A percentile compares a stretch with the other conserved stretches of the same genome.
Conservation (phyloP, 2,329 filamentous ascomycete species). For the Graphiopsis chlorocephala region DNA sequence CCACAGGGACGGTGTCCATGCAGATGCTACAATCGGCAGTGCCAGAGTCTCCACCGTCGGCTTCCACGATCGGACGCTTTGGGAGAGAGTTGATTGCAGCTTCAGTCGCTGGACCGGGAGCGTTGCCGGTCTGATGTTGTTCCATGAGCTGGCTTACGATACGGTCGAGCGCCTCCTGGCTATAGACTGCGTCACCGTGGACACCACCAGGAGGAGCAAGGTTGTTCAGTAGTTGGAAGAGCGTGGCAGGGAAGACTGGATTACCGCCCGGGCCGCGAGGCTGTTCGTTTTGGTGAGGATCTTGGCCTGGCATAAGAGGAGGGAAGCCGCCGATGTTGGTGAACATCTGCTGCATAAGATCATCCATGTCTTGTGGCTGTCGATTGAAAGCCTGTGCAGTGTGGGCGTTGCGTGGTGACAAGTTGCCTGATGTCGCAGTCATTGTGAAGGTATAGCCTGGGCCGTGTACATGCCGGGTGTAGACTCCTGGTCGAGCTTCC, state of each 20-base stretch:
- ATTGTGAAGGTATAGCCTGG: constrained; percentile 31
- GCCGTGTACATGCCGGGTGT: constrained; percentile 23
- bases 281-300: constrained; percentile 1
- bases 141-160: constrained; percentile 90
- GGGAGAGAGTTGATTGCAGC: constrained; percentile 71
- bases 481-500: constrained; percentile 18
- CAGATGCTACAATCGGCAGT: constrained; percentile 87
- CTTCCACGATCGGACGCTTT: constrained; percentile 63
- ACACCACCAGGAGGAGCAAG: constrained; percentile 43
- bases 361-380: constrained; percentile 31
- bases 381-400: constrained; percentile 45
- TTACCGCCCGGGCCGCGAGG: not conserved
- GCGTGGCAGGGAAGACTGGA: constrained; percentile 13
- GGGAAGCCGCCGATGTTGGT: constrained; percentile 29
- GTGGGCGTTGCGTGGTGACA: constrained; percentile 53
- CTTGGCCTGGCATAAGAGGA: constrained; percentile 1
- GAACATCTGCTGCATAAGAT: constrained; percentile 34
- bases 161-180: constrained; percentile 84
- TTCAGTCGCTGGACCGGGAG: constrained; percentile 75
- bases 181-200: constrained; percentile 77
- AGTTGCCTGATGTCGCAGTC: constrained; percentile 33
- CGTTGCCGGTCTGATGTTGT: constrained; percentile 70
- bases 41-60: constrained; percentile 67
- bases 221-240: constrained; percentile 23
- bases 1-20: constrained; percentile 76